phyloP scores from a whole-genome alignment of 2,329 filamentous ascomycete genomes.

The Cordyceps militaris region DNA sequence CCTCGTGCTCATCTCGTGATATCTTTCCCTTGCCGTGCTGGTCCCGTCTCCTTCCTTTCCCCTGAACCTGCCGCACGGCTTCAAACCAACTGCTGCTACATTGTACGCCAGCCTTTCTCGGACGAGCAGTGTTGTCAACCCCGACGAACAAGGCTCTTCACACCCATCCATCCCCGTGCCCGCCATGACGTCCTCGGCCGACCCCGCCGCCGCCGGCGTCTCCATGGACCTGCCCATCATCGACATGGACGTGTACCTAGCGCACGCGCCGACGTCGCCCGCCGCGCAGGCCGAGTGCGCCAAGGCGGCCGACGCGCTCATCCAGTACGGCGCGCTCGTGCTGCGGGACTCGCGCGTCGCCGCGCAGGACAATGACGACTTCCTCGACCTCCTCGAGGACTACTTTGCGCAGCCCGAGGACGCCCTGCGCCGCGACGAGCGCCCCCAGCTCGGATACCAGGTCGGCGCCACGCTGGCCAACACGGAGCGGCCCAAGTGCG shows the following conservation, averaged over 20 bases:
- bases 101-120: not conserved
- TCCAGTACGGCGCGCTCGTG: constrained; percentile 53
- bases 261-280: constrained; percentile 33
- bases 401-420: constrained; percentile 53
- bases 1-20: not conserved
- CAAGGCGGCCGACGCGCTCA: constrained; percentile 48
- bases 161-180: not conserved
- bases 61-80: too few species aligned
- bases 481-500: constrained; percentile 57
- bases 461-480: constrained; percentile 56
- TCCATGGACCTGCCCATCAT: constrained; percentile 53
- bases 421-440: constrained; percentile 42
- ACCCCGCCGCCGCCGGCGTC: constrained; percentile 17
- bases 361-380: constrained; percentile 46
- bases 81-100: too few species aligned
- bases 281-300: constrained; percentile 44
- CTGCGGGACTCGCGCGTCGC: constrained; percentile 54
- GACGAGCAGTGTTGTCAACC: not conserved
- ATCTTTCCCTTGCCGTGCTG: not conserved
- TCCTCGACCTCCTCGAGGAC: constrained; percentile 57
- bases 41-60: not conserved
- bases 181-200: not conserved
- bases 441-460: constrained; percentile 53
- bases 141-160: not conserved
- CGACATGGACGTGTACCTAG: constrained; percentile 51